phyloP scores from a whole-genome alignment of 1,139 yeast species.

The Blastobotrys persicus region DNA sequence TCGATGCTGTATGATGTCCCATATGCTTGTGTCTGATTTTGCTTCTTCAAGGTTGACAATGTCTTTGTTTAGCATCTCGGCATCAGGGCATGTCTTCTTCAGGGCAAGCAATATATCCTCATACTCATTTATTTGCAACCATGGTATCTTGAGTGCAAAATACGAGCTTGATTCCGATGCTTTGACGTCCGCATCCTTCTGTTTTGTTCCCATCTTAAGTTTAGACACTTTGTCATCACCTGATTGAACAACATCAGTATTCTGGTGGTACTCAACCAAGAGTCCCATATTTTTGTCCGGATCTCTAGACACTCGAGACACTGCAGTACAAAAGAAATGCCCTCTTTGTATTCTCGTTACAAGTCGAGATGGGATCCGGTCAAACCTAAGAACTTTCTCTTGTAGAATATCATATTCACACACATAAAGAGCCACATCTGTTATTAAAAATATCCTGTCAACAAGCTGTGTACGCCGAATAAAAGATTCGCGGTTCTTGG shows the following conservation, averaged over 20 bases:
- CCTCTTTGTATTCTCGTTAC: slow-evolving; percentile 24
- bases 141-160: slow-evolving; percentile 35
- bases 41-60: slow-evolving; percentile 39
- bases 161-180: not conserved
- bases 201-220: not conserved
- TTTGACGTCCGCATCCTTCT: not conserved
- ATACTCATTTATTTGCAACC: slow-evolving; percentile 25
- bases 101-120: slow-evolving; percentile 30
- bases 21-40: slow-evolving; percentile 34
- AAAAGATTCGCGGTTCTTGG: slow-evolving; percentile 17
- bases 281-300: slow-evolving; percentile 25
- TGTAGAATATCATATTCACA: slow-evolving; percentile 27
- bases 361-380: slow-evolving; percentile 19
- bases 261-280: slow-evolving; percentile 29
- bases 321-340: slow-evolving; percentile 24
- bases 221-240: slow-evolving; percentile 2
- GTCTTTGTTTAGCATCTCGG: slow-evolving; percentile 31
- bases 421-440: slow-evolving; percentile 24
- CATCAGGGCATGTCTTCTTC: slow-evolving; percentile 32
- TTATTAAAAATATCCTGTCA: slow-evolving; percentile 26
- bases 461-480: slow-evolving; percentile 21
- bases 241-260: slow-evolving; percentile 13
- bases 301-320: slow-evolving; percentile 32
- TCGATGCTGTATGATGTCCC: slow-evolving; percentile 37
- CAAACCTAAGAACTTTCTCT: slow-evolving; percentile 27